A percentile compares a stretch with the other conserved stretches of the same genome.
These are phyloP conservation scores for Phytophthora vignae DNA, from an alignment of 352 stramenopile species.

Conservation along the genomic window DNA sequence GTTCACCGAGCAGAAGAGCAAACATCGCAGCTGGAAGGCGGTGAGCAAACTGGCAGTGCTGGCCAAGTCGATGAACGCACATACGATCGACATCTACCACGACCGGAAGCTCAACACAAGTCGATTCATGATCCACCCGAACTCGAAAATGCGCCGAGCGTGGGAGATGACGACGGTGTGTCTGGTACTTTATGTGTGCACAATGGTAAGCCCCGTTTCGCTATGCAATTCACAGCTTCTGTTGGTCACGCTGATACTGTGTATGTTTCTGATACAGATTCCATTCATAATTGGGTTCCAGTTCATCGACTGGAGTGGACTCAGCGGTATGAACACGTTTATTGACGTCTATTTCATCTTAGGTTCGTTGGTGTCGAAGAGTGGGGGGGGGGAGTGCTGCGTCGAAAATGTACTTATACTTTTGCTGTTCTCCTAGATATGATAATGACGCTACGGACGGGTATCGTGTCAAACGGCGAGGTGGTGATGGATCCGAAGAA, in stretches of 20 bases:
- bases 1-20: constrained; percentile 1
- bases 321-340: constrained; percentile 66
- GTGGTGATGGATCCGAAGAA: constrained; percentile 79
- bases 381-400: no score
- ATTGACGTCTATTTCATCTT: constrained; percentile 86
- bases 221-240: not conserved
- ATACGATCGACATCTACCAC: constrained; percentile 85
- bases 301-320: constrained; percentile 67
- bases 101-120: constrained; percentile 60
- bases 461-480: constrained; percentile 76
- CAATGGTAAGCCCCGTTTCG: constrained; percentile 45
- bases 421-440: constrained; percentile 56
- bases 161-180: constrained; percentile 80
- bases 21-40: constrained; percentile 35
- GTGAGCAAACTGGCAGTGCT: constrained; percentile 40
- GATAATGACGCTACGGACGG: constrained; percentile 81
- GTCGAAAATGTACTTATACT: no score
- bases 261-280: constrained; percentile 19
- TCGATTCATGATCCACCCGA: constrained; percentile 82
- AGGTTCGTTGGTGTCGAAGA: constrained; percentile 25
- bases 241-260: not conserved
- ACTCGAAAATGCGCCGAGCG: constrained; percentile 72
- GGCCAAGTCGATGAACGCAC: constrained; percentile 44
- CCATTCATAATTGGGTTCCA: constrained; percentile 75
- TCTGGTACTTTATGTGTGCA: constrained; percentile 82